A percentile compares a stretch with the other conserved stretches of the same genome.
Evolutionary conservation across 2,329 filamentous ascomycete species (phyloP).

Genomic region (Aspergillus calidoustus): DNA sequence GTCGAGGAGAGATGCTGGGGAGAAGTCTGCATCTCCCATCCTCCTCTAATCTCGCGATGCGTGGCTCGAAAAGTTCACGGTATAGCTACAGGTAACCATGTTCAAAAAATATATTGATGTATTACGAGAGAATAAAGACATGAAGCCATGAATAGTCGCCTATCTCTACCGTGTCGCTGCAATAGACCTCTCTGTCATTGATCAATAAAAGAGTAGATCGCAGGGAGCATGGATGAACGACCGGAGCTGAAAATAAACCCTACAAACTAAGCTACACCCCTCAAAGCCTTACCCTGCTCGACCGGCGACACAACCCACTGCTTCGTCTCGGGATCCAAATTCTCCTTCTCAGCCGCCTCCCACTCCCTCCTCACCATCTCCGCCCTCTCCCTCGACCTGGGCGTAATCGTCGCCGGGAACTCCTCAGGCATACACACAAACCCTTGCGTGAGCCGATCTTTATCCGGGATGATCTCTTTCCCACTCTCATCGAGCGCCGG

Average conservation of each 20-base stretch:
- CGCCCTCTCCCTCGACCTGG: constrained; percentile 37
- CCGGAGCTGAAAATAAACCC: background rate
- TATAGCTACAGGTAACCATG: too few species aligned
- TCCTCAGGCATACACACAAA: constrained; percentile 52
- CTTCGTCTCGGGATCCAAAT: background rate
- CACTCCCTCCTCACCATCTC: constrained; percentile 16
- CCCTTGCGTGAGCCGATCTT: constrained; percentile 47
- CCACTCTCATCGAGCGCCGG: constrained; percentile 36
- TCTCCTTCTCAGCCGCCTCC: background rate
- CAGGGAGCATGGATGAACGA: background rate
- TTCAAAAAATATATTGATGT: too few species aligned
- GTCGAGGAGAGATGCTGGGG: too few species aligned
- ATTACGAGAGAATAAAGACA: too few species aligned
- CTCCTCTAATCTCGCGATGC: too few species aligned
- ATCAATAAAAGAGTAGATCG: too few species aligned
- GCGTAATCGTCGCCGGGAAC: constrained; percentile 42
- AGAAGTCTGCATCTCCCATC: too few species aligned
- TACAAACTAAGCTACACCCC: background rate
- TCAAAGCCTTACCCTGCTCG: background rate
- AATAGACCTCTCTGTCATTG: too few species aligned
- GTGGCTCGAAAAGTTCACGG: too few species aligned
- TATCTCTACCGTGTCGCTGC: too few species aligned
- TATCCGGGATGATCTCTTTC: constrained; percentile 42
- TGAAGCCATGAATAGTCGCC: too few species aligned
- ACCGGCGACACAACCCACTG: background rate